phyloP scores from a whole-genome alignment of 129 eudicot genomes.

The Logfia minima region DNA sequence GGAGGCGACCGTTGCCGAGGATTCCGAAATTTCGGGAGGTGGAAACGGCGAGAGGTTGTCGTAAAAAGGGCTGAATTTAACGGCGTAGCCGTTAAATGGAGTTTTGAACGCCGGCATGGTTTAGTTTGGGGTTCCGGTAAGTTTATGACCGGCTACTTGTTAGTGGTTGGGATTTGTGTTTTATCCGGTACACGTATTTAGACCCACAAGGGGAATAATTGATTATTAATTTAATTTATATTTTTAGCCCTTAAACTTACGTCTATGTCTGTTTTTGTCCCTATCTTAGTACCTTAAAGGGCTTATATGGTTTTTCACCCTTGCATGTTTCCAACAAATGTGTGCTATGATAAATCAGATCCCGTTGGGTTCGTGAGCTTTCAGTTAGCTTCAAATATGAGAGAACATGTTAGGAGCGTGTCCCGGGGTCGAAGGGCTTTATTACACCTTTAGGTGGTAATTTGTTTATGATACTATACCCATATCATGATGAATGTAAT shows the following conservation, averaged over 20 bases:
- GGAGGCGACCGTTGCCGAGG: conserved; percentile 81
- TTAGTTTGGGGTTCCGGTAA: conserved; percentile 36
- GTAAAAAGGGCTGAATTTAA: conserved; percentile 89
- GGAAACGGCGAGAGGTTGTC: conserved; percentile 70
- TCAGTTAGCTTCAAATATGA: too few species aligned
- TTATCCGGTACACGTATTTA: conserved; percentile 14
- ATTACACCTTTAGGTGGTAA: too few species aligned
- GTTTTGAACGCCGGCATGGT: conserved; percentile 75
- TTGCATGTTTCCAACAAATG: not conserved
- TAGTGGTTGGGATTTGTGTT: conserved; percentile 26
- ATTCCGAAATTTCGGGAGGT: conserved; percentile 77
- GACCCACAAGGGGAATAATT: not conserved
- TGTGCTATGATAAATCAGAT: not conserved
- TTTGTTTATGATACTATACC: too few species aligned
- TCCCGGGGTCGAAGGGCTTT: too few species aligned
- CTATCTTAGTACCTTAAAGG: not conserved
- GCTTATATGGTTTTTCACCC: not conserved
- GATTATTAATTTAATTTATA: not conserved
- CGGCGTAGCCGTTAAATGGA: conserved; percentile 96
- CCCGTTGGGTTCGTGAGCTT: too few species aligned
- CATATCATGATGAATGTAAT: too few species aligned
- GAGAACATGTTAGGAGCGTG: too few species aligned
- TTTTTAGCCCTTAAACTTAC: not conserved
- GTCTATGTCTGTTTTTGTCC: not conserved
- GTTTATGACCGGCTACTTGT: not conserved